Conservation (phyloP, 495 filamentous ascomycete species). For the Xylaria intraflava region DNA sequence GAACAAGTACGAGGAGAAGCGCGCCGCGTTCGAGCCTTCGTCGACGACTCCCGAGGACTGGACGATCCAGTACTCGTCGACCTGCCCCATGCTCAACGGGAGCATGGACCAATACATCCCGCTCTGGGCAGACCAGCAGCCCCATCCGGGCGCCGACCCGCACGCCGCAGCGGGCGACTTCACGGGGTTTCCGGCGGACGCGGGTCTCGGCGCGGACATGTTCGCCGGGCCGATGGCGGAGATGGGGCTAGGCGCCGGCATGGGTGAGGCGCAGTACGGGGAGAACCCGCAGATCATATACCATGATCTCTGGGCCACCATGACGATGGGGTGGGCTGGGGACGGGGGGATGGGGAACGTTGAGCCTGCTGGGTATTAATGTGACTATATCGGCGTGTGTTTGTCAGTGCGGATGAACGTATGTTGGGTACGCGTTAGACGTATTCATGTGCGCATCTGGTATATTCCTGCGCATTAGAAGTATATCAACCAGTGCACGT, state of each 20-base stretch:
- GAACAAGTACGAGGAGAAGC: conserved; percentile 31
- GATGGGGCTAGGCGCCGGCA: not conserved
- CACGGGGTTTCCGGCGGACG: too few relatives aligned
- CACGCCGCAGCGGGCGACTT: too few relatives aligned
- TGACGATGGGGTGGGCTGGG: conserved; percentile 29
- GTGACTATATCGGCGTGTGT: too few relatives aligned
- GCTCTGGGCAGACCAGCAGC: conserved; percentile 34
- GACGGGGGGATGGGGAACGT: conserved; percentile 12
- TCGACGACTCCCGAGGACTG: not conserved
- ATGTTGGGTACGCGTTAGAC: too few relatives aligned
- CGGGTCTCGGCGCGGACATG: not conserved
- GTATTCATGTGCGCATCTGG: too few relatives aligned
- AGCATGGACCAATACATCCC: conserved; percentile 35
- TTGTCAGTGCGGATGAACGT: too few relatives aligned
- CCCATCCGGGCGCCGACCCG: too few relatives aligned
- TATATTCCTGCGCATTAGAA: too few relatives aligned
- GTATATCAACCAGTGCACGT: too few relatives aligned
- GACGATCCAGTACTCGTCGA: conserved; percentile 3
- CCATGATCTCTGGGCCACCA: conserved; percentile 32
- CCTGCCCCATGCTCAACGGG: conserved; percentile 43
- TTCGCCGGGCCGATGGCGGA: conserved; percentile 1
- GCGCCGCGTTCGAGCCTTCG: conserved; percentile 26
- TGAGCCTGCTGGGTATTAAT: not conserved
- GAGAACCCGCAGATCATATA: too few relatives aligned
- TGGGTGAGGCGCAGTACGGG: too few relatives aligned